A percentile compares a stretch with the other conserved stretches of the same genome.
Conservation (phyloP, 225 moss, liverwort and hornwort species). For the Lunularia cruciata region DNA sequence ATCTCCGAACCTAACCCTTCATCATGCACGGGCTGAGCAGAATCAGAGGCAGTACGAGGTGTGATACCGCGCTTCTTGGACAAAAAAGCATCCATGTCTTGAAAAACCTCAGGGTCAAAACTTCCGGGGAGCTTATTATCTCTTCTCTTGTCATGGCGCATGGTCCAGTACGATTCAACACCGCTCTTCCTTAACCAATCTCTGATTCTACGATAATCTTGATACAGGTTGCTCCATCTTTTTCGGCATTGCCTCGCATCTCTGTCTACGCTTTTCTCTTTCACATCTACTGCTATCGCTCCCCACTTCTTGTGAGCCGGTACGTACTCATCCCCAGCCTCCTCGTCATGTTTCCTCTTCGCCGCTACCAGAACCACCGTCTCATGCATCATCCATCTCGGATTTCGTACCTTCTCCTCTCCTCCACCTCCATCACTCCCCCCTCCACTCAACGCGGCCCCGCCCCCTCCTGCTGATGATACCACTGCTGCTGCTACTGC, state of each 20-base stretch:
- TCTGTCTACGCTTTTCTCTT: slow-evolving; percentile 38
- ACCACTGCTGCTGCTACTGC: neutral
- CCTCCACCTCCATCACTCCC: slow-evolving; percentile 23
- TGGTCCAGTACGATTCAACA: slow-evolving; percentile 41
- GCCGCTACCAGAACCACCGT: slow-evolving; percentile 37
- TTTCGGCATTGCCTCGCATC: slow-evolving; percentile 45
- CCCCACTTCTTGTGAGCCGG: slow-evolving; percentile 46
- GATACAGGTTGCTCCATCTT: slow-evolving; percentile 43
- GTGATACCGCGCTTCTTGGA: slow-evolving; percentile 39
- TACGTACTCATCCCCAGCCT: slow-evolving; percentile 36
- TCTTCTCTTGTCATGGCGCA: slow-evolving; percentile 41
- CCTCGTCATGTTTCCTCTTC: slow-evolving; percentile 40
- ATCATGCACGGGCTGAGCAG: slow-evolving; percentile 24
- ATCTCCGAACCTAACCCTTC: slow-evolving; percentile 35
- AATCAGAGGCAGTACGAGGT: slow-evolving; percentile 33
- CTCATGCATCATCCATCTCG: slow-evolving; percentile 45
- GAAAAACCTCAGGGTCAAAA: slow-evolving; percentile 40
- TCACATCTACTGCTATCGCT: slow-evolving; percentile 37
- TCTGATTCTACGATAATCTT: slow-evolving; percentile 43
- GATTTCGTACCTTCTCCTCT: slow-evolving; percentile 43
- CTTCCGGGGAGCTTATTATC: slow-evolving; percentile 43
- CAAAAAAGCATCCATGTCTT: slow-evolving; percentile 36
- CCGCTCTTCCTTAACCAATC: slow-evolving; percentile 36
- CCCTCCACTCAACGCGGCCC: slow-evolving; percentile 13
- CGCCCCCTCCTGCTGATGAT: neutral